Evolutionary conservation across 306 rosid genomes (phyloP), one percentile per base, ranked within the genome.

Genomic region (Dicorynia guianensis): DNA sequence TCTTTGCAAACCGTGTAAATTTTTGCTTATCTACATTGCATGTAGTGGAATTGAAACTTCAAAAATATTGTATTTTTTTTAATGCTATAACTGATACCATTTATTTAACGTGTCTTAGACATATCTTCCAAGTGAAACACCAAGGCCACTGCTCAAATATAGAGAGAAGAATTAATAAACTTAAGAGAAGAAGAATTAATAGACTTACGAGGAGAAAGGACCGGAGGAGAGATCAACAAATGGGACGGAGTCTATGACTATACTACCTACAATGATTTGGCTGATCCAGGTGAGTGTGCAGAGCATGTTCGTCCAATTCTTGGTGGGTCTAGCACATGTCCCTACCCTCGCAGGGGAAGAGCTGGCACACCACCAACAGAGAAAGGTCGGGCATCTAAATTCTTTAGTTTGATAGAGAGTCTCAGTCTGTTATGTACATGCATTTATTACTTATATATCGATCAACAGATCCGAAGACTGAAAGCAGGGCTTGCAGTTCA

Each of bases 261-360:
- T 64, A 86, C 82, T 67, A 63, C n/a, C 72, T 88, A 88, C 69
- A 88, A 88, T 50, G 86, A 86, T 69, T 63, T 88, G 34, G 90
- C 84, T 0, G 56, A 77, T 47, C 86, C 89, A 1, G 85, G 81
- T 38, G 55, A 63, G 39, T 80, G 67, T 18, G 8, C 60, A 25
- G 18, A 58, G 3, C 57, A 79, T 17, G 82, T 61, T 13, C 89
- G 90, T 18, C 88, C 84, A 0, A 64, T 71, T 55, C 93, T 89
- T 4, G 93, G 93, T 89, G n/a, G n/a, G n/a, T n/a, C n/a, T n/a
- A n/a, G n/a, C n/a, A n/a, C n/a, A n/a, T n/a, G n/a, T n/a, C n/a
- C 93, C 58, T 89, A 89, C 67, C 93, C 93, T 68, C 83, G 90
- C 6, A 75, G 90, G 13, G 90, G 87, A 67, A 86, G 93, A 84